phyloP scores from a whole-genome alignment of 140 eudicot genomes.

The Flaveria floridana region DNA sequence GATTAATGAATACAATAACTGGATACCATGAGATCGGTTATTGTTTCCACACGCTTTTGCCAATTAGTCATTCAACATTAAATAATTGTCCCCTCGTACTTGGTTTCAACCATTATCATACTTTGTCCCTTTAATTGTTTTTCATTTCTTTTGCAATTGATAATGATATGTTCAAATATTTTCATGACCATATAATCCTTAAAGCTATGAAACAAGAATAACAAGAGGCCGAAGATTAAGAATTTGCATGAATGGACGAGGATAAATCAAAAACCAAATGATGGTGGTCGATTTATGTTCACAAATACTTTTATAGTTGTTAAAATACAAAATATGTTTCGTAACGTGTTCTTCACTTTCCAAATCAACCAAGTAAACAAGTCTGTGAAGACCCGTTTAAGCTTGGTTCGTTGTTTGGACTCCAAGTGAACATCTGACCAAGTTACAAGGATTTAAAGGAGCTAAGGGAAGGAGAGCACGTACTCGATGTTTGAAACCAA shows the following conservation, averaged over 20 bases:
- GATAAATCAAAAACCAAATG: background rate
- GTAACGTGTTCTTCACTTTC: too few species aligned
- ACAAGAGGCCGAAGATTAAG: background rate
- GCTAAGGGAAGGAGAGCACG: too few species aligned
- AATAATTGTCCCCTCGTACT: slow-evolving; percentile 31
- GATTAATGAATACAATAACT: background rate
- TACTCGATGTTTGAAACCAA: too few species aligned
- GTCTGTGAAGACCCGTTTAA: too few species aligned
- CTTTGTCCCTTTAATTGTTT: background rate
- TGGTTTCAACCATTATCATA: background rate
- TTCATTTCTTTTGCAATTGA: background rate
- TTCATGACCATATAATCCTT: background rate
- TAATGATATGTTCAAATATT: background rate
- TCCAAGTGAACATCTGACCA: too few species aligned
- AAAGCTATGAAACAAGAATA: background rate
- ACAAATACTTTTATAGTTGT: too few species aligned
- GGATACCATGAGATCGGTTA: background rate
- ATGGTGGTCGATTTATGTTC: too few species aligned
- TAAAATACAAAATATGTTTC: too few species aligned
- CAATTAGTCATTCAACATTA: background rate
- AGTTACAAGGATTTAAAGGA: too few species aligned
- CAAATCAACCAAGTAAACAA: too few species aligned
- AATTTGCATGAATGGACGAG: background rate
- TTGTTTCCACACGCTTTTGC: too few species aligned
- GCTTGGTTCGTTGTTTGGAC: too few species aligned